These are phyloP conservation scores for Jaltomata sinuosa DNA, from an alignment of 257 asterid genomes.

Conservation along the genomic window DNA sequence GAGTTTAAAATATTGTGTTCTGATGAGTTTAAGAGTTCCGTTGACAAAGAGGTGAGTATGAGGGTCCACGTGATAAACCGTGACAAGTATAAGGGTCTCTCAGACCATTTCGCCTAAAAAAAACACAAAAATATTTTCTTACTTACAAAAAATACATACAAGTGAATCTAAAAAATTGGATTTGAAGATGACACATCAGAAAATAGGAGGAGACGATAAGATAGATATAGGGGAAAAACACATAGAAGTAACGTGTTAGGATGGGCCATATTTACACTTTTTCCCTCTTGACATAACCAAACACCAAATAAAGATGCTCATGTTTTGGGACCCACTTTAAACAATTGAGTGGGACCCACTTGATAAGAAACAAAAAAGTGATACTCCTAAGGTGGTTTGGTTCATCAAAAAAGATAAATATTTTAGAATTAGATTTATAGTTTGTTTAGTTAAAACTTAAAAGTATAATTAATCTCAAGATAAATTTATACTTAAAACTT, in stretches of 20 bases:
- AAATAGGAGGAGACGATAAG: not conserved
- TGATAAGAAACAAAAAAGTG: not conserved
- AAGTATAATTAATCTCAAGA: too few species aligned
- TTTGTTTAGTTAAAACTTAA: not conserved
- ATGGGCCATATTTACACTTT: not conserved
- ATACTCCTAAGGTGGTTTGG: not conserved
- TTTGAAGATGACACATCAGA: not conserved
- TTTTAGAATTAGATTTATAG: not conserved
- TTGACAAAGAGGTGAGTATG: too few species aligned
- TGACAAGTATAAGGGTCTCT: too few species aligned
- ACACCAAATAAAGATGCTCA: not conserved
- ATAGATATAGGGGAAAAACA: not conserved
- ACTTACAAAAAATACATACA: not conserved
- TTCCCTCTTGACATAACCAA: not conserved
- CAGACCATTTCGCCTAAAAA: too few species aligned
- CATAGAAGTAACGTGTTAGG: not conserved
- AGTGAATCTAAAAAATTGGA: not conserved
- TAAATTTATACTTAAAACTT: too few species aligned
- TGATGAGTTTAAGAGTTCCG: too few species aligned
- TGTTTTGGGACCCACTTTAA: not conserved
- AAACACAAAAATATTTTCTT: not conserved
- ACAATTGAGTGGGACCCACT: not conserved
- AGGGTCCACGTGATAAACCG: too few species aligned
- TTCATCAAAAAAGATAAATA: not conserved
- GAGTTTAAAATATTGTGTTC: too few species aligned